These are phyloP conservation scores for Mercurialis annua DNA, from an alignment of 345 rosid species.

Conservation along the genomic window DNA sequence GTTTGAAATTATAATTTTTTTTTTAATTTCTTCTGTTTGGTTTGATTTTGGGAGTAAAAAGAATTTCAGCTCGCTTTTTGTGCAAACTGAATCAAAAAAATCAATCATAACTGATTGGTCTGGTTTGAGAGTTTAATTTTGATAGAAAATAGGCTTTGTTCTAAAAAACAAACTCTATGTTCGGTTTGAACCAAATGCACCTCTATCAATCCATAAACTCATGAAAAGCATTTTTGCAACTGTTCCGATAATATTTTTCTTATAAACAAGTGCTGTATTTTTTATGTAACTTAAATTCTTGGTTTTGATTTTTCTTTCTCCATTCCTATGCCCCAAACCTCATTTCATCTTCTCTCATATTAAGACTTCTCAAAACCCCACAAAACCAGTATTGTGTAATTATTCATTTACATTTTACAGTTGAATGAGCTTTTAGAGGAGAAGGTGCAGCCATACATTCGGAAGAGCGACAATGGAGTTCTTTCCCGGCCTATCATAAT, in stretches of 20 bases:
- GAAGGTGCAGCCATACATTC: conserved; percentile 70
- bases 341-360: neutral
- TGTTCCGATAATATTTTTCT: neutral
- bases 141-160: no score
- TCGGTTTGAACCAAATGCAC: no score
- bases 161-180: no score
- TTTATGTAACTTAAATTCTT: neutral
- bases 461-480: conserved; percentile 41
- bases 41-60: no score
- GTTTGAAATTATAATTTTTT: no score
- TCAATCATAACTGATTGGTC: no score
- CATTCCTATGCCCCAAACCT: neutral
- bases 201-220: no score
- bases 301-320: neutral
- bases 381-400: neutral
- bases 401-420: conserved; percentile 33
- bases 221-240: neutral
- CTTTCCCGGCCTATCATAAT: conserved; percentile 64
- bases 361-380: neutral
- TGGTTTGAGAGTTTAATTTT: no score
- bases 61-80: no score
- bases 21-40: no score
- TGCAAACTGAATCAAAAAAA: no score
- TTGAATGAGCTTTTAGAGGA: conserved; percentile 78
- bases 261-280: neutral